Percentiles rank a stretch among this genome's conserved stretches.
Evolutionary conservation across 1,284 basidiomycete species (phyloP).

Genomic region (Fomitopsis schrenkii): DNA sequence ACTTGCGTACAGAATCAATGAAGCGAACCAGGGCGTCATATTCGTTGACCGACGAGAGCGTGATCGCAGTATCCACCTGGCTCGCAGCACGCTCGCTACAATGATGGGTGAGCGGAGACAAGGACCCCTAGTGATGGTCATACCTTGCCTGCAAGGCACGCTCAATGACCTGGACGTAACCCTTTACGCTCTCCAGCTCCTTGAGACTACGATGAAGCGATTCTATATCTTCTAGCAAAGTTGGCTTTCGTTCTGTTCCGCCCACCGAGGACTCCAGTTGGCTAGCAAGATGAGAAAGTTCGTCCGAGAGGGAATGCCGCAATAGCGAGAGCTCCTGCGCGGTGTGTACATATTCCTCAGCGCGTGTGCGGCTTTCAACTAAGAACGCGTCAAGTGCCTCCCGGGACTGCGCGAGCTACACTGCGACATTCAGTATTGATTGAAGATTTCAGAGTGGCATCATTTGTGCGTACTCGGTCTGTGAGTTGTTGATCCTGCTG

Average conservation of each 20-base stretch:
- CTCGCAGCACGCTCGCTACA: slow-evolving; percentile 53
- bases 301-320: slow-evolving; percentile 73
- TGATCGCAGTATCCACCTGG: slow-evolving; percentile 37
- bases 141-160: slow-evolving; percentile 73
- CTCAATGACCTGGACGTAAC: slow-evolving; percentile 74
- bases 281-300: slow-evolving; percentile 64
- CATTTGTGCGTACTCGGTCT: slow-evolving; percentile 20
- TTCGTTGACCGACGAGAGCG: slow-evolving; percentile 44
- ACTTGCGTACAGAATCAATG: slow-evolving; percentile 41
- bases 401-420: slow-evolving; percentile 57
- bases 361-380: slow-evolving; percentile 37
- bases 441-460: neutral
- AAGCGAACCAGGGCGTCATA: slow-evolving; percentile 64
- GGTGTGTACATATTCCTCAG: slow-evolving; percentile 45
- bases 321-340: slow-evolving; percentile 74
- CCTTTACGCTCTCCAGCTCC: slow-evolving; percentile 70
- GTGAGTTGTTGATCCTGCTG: slow-evolving; percentile 18
- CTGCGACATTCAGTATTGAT: slow-evolving; percentile 30
- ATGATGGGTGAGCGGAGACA: neutral
- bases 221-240: slow-evolving; percentile 80
- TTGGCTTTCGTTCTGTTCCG: slow-evolving; percentile 43
- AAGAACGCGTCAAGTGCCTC: slow-evolving; percentile 41
- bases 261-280: slow-evolving; percentile 58
- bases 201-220: slow-evolving; percentile 66
- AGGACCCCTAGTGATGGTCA: slow-evolving; percentile 19